phyloP scores from a whole-genome alignment of 306 rosid genomes.

The Fragaria ananassa region DNA sequence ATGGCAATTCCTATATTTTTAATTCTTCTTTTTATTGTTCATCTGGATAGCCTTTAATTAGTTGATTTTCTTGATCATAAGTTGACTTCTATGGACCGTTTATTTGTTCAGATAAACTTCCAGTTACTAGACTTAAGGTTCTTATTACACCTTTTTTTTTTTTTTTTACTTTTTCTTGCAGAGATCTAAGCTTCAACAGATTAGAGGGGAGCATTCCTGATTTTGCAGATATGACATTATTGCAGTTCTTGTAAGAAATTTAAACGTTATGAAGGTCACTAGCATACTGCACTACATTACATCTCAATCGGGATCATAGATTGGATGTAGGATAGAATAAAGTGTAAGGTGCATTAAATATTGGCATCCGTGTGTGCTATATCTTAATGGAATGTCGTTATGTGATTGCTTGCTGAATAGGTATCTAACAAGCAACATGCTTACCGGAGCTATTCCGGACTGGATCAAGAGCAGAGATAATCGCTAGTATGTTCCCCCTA shows the following conservation, averaged over 20 bases:
- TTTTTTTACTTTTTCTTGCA: neutral
- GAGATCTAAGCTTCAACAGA: constrained; percentile 29
- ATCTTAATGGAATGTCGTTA: neutral
- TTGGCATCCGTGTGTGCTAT: neutral
- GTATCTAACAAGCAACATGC: constrained; percentile 31
- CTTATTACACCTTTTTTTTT: neutral
- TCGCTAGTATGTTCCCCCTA: constrained; percentile 7
- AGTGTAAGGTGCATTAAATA: neutral
- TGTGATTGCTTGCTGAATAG: constrained; percentile 10
- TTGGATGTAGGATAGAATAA: neutral
- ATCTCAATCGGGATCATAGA: neutral
- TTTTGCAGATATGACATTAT: neutral
- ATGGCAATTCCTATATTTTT: neutral
- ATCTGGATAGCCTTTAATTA: neutral
- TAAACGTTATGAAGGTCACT: neutral
- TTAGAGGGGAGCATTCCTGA: constrained; percentile 20
- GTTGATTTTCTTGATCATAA: neutral
- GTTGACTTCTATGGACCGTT: neutral
- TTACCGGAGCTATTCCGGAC: constrained; percentile 23
- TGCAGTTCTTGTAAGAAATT: neutral
- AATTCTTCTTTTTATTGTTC: neutral
- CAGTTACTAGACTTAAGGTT: neutral
- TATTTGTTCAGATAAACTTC: neutral
- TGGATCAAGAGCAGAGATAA: constrained; percentile 17
- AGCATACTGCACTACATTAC: neutral